Evolutionary conservation across 1,284 basidiomycete species (phyloP).

Genomic region (Pisolithus thermaeus): DNA sequence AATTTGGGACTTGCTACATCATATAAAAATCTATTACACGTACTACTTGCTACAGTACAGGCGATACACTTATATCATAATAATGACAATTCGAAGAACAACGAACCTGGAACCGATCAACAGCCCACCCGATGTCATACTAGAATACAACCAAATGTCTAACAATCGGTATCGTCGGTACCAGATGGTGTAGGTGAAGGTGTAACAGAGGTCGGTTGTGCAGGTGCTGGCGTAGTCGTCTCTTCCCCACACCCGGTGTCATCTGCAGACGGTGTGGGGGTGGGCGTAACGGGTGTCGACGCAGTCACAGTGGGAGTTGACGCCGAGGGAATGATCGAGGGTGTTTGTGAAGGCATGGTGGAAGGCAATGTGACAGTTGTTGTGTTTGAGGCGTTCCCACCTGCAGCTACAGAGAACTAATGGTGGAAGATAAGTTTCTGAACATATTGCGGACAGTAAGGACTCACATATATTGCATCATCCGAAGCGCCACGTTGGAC

Average conservation of each 20-base stretch:
- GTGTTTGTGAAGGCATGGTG: not conserved
- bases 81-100: not conserved
- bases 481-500: slow-evolving; percentile 60
- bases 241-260: not conserved
- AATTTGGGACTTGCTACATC: not conserved
- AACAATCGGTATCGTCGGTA: not conserved
- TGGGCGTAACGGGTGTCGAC: not conserved
- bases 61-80: too few relatives aligned
- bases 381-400: slow-evolving; percentile 13
- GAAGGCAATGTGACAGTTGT: not conserved
- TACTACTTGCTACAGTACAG: not conserved
- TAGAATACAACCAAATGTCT: not conserved
- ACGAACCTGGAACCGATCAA: not conserved
- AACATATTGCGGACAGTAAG: slow-evolving; percentile 1
- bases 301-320: not conserved
- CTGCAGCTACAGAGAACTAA: slow-evolving; percentile 45
- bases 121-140: not conserved
- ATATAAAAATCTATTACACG: not conserved
- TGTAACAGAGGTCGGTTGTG: not conserved
- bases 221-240: not conserved
- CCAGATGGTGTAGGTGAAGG: not conserved
- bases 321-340: not conserved
- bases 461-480: slow-evolving; percentile 56
- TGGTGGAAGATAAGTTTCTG: slow-evolving; percentile 1
- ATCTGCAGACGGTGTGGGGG: not conserved